Base-by-base conservation (phyloP, 495 filamentous ascomycete genomes). In the Daldinia caldariorum region DNA sequence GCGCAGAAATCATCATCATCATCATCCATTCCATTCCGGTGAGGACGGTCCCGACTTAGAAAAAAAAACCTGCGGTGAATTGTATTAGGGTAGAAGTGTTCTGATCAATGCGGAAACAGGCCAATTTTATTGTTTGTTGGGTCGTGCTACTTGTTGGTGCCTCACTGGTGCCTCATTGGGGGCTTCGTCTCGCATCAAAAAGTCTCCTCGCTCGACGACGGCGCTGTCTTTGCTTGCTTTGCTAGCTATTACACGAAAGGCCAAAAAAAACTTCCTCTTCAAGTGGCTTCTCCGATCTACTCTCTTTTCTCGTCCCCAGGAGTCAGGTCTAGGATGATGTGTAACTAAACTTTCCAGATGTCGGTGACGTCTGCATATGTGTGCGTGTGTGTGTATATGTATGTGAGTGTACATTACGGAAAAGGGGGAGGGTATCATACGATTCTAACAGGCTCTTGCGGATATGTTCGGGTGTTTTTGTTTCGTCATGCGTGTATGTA, bases 91-190 rank as follows among this genome's bases (percentile, higher is more conserved):
- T 59, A 58, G 53, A 63, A 60, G 37, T 45, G 45, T 67, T 67
- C 59, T 67, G 45, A 67, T 71, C 59, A 45, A 53, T 58, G 57
- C 62, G 63, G 58, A 49, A 35, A 51, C 35, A 65, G 67, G 43
- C 49, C 31, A 12, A 14, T 32, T 37, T 37, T 65, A 3, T 37
- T 56, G 29, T 37, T 43, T 70, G 16, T 47, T 54, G 20, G 56
- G 50, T 32, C 47, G 57, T 66, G 49, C 14, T 29, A 8, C 29
- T 53, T 53, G 29, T 2, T 32, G 26, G 22, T 53, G 26, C 49
- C 49, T 57, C 26, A n/a, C 26, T 26, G 26, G 26, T 26, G 26
- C 26, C 26, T 26, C 26, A 49, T 18, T 59, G 26, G 18, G 41
- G 51, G 35, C 34, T 47, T 47, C 43, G 43, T 47, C 43, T 47